These are phyloP conservation scores for Cladosporium phlei DNA, from an alignment of 2,329 filamentous ascomycete species.

Conservation along the genomic window DNA sequence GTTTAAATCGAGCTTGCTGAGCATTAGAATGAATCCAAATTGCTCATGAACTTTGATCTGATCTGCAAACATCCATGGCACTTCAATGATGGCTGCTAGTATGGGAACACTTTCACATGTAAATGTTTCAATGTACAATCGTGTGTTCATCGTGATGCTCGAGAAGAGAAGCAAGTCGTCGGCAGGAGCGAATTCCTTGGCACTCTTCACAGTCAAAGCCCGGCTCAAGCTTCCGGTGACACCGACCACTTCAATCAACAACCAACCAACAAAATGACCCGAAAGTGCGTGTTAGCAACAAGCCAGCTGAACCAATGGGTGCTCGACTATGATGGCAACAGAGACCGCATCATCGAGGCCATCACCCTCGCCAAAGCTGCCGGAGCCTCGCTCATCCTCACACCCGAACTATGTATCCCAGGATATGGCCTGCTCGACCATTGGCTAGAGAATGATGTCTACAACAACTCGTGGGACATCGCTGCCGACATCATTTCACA, in stretches of 20 bases:
- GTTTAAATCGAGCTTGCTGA: no score
- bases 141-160: no score
- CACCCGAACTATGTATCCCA: constrained; percentile 48
- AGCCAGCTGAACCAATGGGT: constrained; percentile 43
- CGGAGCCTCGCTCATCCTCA: constrained; percentile 56
- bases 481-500: constrained; percentile 58
- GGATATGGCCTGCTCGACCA: constrained; percentile 67
- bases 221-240: constrained; percentile 7
- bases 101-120: no score
- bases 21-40: no score
- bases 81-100: no score
- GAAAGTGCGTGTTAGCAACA: constrained; percentile 39
- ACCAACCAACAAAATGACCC: constrained; percentile 22
- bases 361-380: constrained; percentile 56
- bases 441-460: constrained; percentile 43
- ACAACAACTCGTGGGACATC: constrained; percentile 53
- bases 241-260: constrained; percentile 6
- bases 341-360: constrained; percentile 58
- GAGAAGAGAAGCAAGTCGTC: no score
- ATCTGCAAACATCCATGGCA: no score
- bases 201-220: no score
- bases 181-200: no score
- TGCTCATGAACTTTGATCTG: no score
- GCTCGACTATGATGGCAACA: constrained; percentile 61
- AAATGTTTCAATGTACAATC: no score